Conservation (phyloP, 352 stramenopile species). For the Phytopythium montanum region DNA sequence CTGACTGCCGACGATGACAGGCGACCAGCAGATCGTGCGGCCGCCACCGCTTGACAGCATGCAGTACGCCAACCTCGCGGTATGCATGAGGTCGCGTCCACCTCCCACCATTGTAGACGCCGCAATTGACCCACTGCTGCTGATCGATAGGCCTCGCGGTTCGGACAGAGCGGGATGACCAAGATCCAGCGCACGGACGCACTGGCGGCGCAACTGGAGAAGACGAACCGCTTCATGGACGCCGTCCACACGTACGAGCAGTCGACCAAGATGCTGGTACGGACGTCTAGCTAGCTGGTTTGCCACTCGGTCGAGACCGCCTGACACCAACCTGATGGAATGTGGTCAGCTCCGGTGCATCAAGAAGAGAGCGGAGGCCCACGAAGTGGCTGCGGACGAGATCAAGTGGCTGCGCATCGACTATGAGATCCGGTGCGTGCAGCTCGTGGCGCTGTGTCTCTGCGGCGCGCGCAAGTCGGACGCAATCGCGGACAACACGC, state of each 20-base stretch:
- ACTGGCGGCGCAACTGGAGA: conserved; percentile 61
- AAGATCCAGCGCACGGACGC: conserved; percentile 61
- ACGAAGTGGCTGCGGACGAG: conserved; percentile 47
- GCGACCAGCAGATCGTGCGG: conserved; percentile 53
- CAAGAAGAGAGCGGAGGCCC: conserved; percentile 50
- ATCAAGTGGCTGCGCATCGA: conserved; percentile 64
- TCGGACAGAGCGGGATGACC: conserved; percentile 47
- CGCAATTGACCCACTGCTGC: not conserved
- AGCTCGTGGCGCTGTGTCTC: conserved; percentile 69
- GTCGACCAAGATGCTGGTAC: conserved; percentile 65
- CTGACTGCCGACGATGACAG: conserved; percentile 13
- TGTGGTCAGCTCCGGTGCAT: conserved; percentile 51
- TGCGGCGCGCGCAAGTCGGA: conserved; percentile 49
- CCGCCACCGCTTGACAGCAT: conserved; percentile 51
- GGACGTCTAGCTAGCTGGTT: not conserved
- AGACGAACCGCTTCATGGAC: conserved; percentile 57
- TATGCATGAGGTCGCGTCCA: conserved; percentile 9
- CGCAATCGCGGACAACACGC: conserved; percentile 40
- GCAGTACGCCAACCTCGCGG: conserved; percentile 57
- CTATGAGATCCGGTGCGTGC: conserved; percentile 73
- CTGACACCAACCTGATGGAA: not conserved
- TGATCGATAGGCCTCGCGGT: conserved; percentile 39
- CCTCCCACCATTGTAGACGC: not conserved
- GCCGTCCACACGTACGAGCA: conserved; percentile 72
- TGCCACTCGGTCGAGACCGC: too few species aligned